Percentiles rank a stretch among this genome's conserved stretches.
Evolutionary conservation across 169 alveolate species (phyloP).

Genomic region (Besnoitia besnoiti): DNA sequence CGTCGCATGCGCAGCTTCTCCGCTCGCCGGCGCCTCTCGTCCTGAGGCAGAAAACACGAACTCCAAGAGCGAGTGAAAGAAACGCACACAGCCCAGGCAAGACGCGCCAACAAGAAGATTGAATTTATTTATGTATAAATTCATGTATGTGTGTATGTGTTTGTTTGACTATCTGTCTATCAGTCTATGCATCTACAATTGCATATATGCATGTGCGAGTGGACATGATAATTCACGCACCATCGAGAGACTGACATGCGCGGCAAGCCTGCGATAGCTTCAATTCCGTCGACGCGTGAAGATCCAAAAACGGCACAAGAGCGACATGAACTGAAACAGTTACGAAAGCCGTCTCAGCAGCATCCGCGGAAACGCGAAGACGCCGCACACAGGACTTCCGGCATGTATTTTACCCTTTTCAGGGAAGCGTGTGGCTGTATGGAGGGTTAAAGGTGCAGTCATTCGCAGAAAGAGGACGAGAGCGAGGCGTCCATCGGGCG

Average conservation of each 20-base stretch:
- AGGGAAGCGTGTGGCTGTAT: not conserved
- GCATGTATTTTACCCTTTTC: not conserved
- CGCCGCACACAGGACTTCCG: not conserved
- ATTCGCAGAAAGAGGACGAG: not conserved
- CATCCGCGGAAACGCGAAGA: not conserved
- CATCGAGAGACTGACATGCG: too few relatives aligned
- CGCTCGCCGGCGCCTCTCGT: constrained; percentile 76
- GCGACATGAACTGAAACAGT: not conserved
- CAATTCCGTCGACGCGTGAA: not conserved
- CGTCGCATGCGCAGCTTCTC: constrained; percentile 74
- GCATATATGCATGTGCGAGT: not conserved
- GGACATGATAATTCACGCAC: not conserved
- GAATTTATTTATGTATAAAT: too few relatives aligned
- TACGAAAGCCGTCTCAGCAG: too few relatives aligned
- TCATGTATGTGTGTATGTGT: not conserved
- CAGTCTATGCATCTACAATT: not conserved
- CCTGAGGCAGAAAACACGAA: constrained; percentile 58
- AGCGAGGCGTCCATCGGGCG: not conserved
- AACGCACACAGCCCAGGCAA: too few relatives aligned
- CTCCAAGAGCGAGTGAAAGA: too few relatives aligned
- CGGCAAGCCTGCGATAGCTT: too few relatives aligned
- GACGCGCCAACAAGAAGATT: not conserved
- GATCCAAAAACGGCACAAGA: not conserved
- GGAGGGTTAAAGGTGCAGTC: not conserved
- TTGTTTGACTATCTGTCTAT: not conserved